phyloP scores from a whole-genome alignment of 805 yeast species.

The Cyberlindnera petersonii region DNA sequence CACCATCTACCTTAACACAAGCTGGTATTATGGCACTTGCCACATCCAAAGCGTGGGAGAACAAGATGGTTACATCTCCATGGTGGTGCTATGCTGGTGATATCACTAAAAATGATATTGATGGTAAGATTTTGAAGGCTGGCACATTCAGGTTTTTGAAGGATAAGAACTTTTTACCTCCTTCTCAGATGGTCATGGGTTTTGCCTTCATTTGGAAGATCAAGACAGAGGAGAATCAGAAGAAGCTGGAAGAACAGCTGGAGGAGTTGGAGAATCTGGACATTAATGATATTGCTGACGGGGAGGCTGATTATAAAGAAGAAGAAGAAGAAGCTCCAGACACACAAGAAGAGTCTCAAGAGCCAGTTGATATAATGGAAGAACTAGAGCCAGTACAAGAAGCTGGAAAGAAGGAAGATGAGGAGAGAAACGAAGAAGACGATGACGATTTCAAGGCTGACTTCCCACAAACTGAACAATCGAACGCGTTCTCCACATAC shows the following conservation, averaged over 20 bases:
- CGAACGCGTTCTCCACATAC: constrained; percentile 5
- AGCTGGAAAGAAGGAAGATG: constrained; percentile 2
- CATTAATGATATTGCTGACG: constrained; percentile 14
- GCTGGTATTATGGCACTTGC: constrained; percentile 85
- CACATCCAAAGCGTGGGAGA: constrained; percentile 86
- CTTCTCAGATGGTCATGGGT: constrained; percentile 88
- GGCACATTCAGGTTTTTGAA: constrained; percentile 56
- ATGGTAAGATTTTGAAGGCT: constrained; percentile 55
- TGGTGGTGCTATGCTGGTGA: constrained; percentile 77
- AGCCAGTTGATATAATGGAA: constrained; percentile 14
- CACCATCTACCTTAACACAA: constrained; percentile 84
- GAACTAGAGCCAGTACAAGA: background rate
- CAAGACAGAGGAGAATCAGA: constrained; percentile 50
- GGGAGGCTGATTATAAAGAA: too few relatives aligned
- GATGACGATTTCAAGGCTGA: constrained; percentile 15
- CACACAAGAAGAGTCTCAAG: constrained; percentile 9
- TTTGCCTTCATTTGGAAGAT: constrained; percentile 74
- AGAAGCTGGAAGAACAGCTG: constrained; percentile 29
- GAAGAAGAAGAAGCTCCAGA: constrained; percentile 7
- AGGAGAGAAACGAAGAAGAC: constrained; percentile 12
- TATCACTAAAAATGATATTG: constrained; percentile 64
- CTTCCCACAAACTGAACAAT: constrained; percentile 2
- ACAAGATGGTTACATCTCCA: constrained; percentile 74
- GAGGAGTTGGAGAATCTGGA: constrained; percentile 22
- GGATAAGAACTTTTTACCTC: constrained; percentile 60